Evolutionary conservation across 441 rosid genomes (phyloP).

Genomic region (Gossypium trilobum): DNA sequence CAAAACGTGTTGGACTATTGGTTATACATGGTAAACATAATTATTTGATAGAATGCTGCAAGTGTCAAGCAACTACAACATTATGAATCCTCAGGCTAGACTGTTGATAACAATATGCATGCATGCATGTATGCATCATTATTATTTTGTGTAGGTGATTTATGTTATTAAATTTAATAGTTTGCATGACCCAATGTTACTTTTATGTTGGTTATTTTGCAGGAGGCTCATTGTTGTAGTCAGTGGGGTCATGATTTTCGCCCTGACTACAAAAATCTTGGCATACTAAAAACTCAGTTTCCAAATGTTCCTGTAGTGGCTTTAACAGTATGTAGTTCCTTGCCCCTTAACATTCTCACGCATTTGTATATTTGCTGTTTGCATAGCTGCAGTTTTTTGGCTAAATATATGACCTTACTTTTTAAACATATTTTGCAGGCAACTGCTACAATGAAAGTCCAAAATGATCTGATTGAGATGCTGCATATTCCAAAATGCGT

Average conservation of each 20-base stretch:
- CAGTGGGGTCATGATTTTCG: slow-evolving; percentile 99
- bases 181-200: background rate
- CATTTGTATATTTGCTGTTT: background rate
- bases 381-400: slow-evolving; percentile 8
- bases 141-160: background rate
- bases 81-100: background rate
- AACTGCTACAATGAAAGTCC: slow-evolving; percentile 91
- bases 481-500: slow-evolving; percentile 71
- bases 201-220: slow-evolving; percentile 27
- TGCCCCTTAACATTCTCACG: slow-evolving; percentile 1
- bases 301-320: slow-evolving; percentile 80
- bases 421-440: slow-evolving; percentile 45
- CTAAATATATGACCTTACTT: slow-evolving; percentile 13
- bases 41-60: background rate
- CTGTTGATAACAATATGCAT: background rate
- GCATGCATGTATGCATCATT: background rate
- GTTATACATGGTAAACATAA: background rate
- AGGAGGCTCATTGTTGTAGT: slow-evolving; percentile 99
- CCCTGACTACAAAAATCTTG: slow-evolving; percentile 93
- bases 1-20: background rate
- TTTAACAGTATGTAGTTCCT: slow-evolving; percentile 60
- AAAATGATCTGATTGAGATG: slow-evolving; percentile 84
- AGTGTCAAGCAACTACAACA: background rate
- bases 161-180: background rate
- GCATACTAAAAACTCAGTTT: slow-evolving; percentile 90